A percentile compares a stretch with the other conserved stretches of the same genome.
These are phyloP conservation scores for Calvatia gigantea DNA, from an alignment of 768 basidiomycete species.

Conservation along the genomic window DNA sequence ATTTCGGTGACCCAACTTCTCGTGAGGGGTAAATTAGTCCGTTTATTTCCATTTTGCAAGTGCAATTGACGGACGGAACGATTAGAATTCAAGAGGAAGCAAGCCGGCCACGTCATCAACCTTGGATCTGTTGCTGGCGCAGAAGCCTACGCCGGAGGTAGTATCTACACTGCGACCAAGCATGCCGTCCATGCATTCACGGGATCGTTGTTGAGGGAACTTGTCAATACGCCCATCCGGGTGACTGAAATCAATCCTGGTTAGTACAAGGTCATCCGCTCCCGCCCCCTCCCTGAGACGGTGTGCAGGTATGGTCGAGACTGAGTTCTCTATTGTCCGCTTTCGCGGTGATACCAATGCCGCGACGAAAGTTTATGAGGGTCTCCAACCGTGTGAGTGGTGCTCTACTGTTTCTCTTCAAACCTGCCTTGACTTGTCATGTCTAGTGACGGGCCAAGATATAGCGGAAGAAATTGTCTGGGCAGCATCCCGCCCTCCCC, in stretches of 20 bases:
- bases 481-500: conserved; percentile 87
- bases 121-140: conserved; percentile 89
- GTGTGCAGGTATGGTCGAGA: conserved; percentile 34
- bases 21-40: conserved; percentile 41
- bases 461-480: conserved; percentile 98
- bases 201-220: conserved; percentile 74
- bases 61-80: not conserved
- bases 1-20: conserved; percentile 80
- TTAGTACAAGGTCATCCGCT: conserved; percentile 24
- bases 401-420: not conserved
- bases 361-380: conserved; percentile 90
- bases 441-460: conserved; percentile 73
- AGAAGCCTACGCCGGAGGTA: conserved; percentile 87
- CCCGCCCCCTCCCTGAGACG: conserved; percentile 10
- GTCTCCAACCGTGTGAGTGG: conserved; percentile 75
- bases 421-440: conserved; percentile 7
- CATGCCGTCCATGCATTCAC: conserved; percentile 86
- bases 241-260: conserved; percentile 96
- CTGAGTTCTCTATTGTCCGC: conserved; percentile 89
- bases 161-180: conserved; percentile 92
- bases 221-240: conserved; percentile 90
- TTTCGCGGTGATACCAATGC: conserved; percentile 80
- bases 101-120: conserved; percentile 89
- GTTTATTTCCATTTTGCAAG: not conserved
- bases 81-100: conserved; percentile 75